phyloP scores from a whole-genome alignment of 164 flowering plant species.

The Vitis rotundifolia region DNA sequence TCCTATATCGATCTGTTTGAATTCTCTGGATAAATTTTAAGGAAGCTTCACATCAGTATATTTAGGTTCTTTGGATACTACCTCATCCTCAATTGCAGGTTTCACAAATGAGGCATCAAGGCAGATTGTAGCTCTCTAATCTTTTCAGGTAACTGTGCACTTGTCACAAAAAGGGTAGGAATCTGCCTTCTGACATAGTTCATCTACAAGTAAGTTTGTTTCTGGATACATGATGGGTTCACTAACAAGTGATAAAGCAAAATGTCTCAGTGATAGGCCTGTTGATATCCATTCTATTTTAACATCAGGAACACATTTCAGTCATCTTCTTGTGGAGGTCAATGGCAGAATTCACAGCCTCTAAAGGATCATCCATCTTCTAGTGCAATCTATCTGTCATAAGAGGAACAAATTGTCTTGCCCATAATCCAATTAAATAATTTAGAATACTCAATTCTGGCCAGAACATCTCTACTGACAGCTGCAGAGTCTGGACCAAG shows the following conservation, averaged over 20 bases:
- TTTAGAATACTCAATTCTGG: too few species aligned
- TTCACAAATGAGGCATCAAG: too few species aligned
- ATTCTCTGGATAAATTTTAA: too few species aligned
- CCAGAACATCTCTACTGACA: too few species aligned
- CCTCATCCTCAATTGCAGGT: too few species aligned
- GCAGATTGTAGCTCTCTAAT: slow-evolving; percentile 63
- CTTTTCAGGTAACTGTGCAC: slow-evolving; percentile 96
- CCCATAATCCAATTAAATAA: too few species aligned
- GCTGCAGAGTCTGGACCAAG: too few species aligned
- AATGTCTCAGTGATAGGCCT: slow-evolving; percentile 94
- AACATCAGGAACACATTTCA: slow-evolving; percentile 99
- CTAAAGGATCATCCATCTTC: slow-evolving; percentile 96
- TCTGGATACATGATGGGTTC: slow-evolving; percentile 99
- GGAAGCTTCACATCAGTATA: too few species aligned
- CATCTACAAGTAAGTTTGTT: slow-evolving; percentile 87
- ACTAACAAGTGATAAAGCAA: slow-evolving; percentile 98
- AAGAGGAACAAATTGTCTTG: too few species aligned
- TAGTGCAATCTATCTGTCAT: slow-evolving; percentile 66
- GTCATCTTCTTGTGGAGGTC: slow-evolving; percentile 90
- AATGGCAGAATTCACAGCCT: slow-evolving; percentile 80
- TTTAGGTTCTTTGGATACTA: too few species aligned
- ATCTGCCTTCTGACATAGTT: slow-evolving; percentile 77
- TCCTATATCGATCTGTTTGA: too few species aligned
- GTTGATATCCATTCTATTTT: slow-evolving; percentile 65
- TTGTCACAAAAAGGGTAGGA: slow-evolving; percentile 93